These are phyloP conservation scores for Scedosporium aurantiacum DNA, from an alignment of 2,329 filamentous ascomycete species.

Conservation along the genomic window DNA sequence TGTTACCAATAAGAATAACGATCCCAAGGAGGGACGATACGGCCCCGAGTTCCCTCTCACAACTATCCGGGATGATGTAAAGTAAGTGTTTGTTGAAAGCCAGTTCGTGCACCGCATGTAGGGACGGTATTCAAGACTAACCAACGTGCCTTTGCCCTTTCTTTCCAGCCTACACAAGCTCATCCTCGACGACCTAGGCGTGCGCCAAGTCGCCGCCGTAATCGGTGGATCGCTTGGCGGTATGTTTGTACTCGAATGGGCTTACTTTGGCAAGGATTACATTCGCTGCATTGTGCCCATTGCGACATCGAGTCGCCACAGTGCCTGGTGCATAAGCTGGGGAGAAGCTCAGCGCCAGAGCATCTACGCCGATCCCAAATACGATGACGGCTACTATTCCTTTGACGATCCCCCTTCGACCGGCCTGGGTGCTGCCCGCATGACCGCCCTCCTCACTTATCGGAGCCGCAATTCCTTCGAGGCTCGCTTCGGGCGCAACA, in stretches of 20 bases:
- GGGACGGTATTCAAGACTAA: not conserved
- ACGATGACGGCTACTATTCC: conserved; percentile 90
- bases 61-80: conserved; percentile 90
- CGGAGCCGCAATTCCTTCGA: conserved; percentile 96
- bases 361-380: conserved; percentile 97
- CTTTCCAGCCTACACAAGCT: conserved; percentile 59
- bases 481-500: conserved; percentile 86
- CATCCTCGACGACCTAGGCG: conserved; percentile 68
- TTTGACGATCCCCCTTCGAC: conserved; percentile 79
- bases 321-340: conserved; percentile 87
- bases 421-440: conserved; percentile 85
- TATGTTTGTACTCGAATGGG: conserved; percentile 86
- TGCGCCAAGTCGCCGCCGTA: conserved; percentile 66
- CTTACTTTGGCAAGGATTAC: conserved; percentile 80
- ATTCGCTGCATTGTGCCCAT: conserved; percentile 73
- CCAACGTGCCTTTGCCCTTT: not conserved
- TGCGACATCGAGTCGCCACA: conserved; percentile 73
- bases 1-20: conserved; percentile 77
- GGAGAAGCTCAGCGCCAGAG: conserved; percentile 79
- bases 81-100: conserved; percentile 41
- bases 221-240: conserved; percentile 79
- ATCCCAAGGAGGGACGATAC: conserved; percentile 63
- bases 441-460: conserved; percentile 93
- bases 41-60: conserved; percentile 94
- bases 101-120: not conserved